Conservation (phyloP, 768 basidiomycete species). For the Trametes sanguinea region DNA sequence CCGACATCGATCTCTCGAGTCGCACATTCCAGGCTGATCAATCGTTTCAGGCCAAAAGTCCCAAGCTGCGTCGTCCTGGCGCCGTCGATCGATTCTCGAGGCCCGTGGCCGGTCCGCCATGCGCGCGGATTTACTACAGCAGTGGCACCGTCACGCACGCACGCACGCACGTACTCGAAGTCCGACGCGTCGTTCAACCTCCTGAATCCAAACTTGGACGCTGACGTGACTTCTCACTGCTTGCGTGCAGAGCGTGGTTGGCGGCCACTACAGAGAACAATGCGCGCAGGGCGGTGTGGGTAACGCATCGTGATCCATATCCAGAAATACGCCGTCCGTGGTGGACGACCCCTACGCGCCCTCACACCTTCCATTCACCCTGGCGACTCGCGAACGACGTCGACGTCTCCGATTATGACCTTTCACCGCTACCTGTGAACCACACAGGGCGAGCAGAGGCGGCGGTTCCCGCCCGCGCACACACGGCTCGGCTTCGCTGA, state of each 20-base stretch:
- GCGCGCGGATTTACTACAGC: too few species aligned
- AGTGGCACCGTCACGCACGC: too few species aligned
- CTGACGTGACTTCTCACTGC: not conserved
- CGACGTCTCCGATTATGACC: not conserved
- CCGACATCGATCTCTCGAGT: not conserved
- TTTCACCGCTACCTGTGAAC: not conserved
- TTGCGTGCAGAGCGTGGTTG: not conserved
- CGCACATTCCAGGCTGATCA: not conserved
- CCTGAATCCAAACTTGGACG: not conserved
- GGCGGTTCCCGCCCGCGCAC: not conserved
- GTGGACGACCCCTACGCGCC: not conserved
- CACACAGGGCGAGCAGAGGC: not conserved
- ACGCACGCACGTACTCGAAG: not conserved
- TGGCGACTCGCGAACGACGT: not conserved
- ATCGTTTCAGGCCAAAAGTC: not conserved
- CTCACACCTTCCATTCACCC: not conserved
- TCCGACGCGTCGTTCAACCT: not conserved
- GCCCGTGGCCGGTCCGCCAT: not conserved
- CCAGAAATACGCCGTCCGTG: conserved; percentile 12
- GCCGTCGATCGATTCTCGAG: not conserved
- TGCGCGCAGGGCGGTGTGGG: conserved; percentile 2
- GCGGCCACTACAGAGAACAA: not conserved
- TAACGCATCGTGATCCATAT: conserved; percentile 2
- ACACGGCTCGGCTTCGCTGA: conserved; percentile 1
- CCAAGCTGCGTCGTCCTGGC: not conserved